A percentile compares a stretch with the other conserved stretches of the same genome.
Evolutionary conservation across 31 red algal genomes (phyloP).

Genomic region (Asparagopsis taxiformis): DNA sequence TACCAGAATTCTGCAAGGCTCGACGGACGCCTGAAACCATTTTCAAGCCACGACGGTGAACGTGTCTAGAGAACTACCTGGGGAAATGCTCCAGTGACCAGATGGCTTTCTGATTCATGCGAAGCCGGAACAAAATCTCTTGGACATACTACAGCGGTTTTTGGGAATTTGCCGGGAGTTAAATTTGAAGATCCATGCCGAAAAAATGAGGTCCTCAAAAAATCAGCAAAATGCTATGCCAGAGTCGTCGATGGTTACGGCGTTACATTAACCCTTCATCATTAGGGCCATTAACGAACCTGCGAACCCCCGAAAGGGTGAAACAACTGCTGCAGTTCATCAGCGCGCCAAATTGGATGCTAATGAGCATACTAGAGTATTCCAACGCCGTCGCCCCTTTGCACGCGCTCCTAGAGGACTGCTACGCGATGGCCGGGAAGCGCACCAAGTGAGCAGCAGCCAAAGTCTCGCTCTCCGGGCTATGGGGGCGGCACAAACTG

Average conservation of each 20-base stretch:
- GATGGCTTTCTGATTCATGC: constrained; percentile 19
- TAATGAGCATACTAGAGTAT: constrained; percentile 11
- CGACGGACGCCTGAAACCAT: constrained; percentile 15
- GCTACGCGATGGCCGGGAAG: constrained; percentile 2
- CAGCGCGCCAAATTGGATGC: constrained; percentile 44
- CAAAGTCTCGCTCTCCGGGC: neutral
- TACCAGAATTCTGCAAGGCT: constrained; percentile 8
- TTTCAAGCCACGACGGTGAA: constrained; percentile 3
- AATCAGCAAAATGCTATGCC: constrained; percentile 26
- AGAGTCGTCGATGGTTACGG: constrained; percentile 13
- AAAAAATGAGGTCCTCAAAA: neutral
- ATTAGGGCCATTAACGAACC: constrained; percentile 4
- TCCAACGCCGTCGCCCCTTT: constrained; percentile 4
- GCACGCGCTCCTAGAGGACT: constrained; percentile 20
- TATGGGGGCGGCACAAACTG: constrained; percentile 30
- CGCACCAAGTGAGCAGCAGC: neutral
- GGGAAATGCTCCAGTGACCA: constrained; percentile 12
- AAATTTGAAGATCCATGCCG: constrained; percentile 11
- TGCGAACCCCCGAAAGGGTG: constrained; percentile 24
- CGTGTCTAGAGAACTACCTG: neutral
- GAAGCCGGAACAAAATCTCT: neutral
- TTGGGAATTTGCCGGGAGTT: constrained; percentile 1
- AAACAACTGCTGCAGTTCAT: constrained; percentile 21
- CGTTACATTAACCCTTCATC: constrained; percentile 23
- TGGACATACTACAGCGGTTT: neutral